Evolutionary conservation across 1,139 yeast species (phyloP), one percentile per base, ranked within the genome.

Genomic region (Suhomyces chickasaworum): DNA sequence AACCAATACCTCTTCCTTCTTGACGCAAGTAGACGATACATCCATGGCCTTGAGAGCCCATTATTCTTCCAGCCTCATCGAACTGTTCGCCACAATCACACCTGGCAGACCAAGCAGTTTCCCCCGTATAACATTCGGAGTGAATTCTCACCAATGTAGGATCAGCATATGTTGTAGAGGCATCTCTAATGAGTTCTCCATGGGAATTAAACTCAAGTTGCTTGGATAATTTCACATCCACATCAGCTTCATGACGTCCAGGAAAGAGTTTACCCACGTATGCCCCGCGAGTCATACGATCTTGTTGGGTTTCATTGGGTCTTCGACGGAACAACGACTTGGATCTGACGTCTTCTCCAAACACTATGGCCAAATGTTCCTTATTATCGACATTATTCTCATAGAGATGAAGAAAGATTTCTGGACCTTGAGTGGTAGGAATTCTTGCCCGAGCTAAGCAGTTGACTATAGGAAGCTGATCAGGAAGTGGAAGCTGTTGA

Each of bases 61-160:
- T 93, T 38, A 88, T 69, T 52, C 95, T 78, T 7, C 98, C 99
- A 1, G 99, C 98, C 66, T 95, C 97, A 66, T 93, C 97, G 57
- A 95, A 88, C 71, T 95, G 99, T 66, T 95, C 99, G 12, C 99
- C 99, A 68, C 99, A 95, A 67, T 95, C 99, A 66, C 99, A 95
- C 45, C 99, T 79, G 2, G 99, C 98, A 49, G 95, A 84, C 97
- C 99, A 95, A 10, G 98, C 98, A 1, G 97, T 93, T 64, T 95
- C 99, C 7, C 99, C 99, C 0, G 99, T 95, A 69, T 93, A 95
- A 66, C 99, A 95, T 64, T 95, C 99, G 5, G 96, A 88, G 63
- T 95, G 99, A 54, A 95, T 90, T 52, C 99, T 78, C 12, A 73
- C 77, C 45, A 73, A 54, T 8, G 54, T 86, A 82, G 64, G 89